Evolutionary conservation across 495 filamentous ascomycete genomes (phyloP), one percentile per base, ranked within the genome.

Genomic region (Aspergillus leporis): DNA sequence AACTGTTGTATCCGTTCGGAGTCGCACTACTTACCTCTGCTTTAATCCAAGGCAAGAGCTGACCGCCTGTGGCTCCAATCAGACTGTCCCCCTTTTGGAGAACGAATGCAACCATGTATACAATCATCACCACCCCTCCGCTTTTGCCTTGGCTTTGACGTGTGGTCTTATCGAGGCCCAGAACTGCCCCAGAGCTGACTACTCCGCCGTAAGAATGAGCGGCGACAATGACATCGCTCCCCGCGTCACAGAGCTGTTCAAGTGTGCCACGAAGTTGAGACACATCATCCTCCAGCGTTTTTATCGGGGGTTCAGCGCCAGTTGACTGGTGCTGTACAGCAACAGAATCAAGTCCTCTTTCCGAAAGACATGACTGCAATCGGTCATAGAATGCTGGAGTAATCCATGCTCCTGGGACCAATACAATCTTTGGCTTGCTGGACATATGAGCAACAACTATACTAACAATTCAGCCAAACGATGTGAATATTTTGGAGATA

Each of bases 201-300:
- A 78, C 60, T 19, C 81, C 81, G 32, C 81, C 78, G 58, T 83
- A 83, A 5, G 79, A 82, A 61, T 83, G 81, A 16, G 65, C 71
- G 4, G 82, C 63, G 16, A 83, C 57, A 5, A 84, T 67, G 16
- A 84, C 70, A 58, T 83, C 74, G 49, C 68, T 67, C 5, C 78
- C 77, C n/a, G 53, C 61, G 0, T 71, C 48, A 62, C 74, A 59
- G 56, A 68, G 54, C 64, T 60, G 47, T 55, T 62, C 49, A 21
- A 75, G 56, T 0, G 64, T 52, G 0, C 53, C 32, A 7, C 68
- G 70, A 6, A 80, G 62, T 21, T 61, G 63, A 6, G 66, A 52
- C 41, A 68, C 51, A 59, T 81, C 77, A 31, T 66, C 56, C 6
- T 59, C 65, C 30, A 74, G 66, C 49, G 71, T 75, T 53, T 77